Percentiles rank a stretch among this genome's conserved stretches.
Conservation (phyloP, 768 basidiomycete species). For the Xerocomellus chrysenteron region DNA sequence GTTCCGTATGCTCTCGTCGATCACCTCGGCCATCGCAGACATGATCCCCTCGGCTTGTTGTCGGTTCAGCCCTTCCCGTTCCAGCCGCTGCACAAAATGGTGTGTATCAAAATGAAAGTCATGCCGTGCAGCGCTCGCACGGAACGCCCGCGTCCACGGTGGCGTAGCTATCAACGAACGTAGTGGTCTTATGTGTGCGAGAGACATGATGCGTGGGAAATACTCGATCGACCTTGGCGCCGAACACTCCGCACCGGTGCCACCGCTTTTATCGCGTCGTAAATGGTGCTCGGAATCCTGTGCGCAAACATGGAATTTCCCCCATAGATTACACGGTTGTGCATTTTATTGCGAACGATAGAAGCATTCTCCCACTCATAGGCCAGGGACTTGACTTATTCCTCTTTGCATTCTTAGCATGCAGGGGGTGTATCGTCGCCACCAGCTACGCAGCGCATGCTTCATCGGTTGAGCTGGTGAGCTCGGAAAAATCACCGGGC, state of each 20-base stretch:
- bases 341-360: background rate
- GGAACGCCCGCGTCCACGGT: slow-evolving; percentile 25
- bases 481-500: too few species aligned
- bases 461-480: too few species aligned
- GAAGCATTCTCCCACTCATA: too few species aligned
- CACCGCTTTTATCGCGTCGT: too few species aligned
- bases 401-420: too few species aligned
- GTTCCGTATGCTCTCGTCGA: slow-evolving; percentile 94
- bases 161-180: background rate
- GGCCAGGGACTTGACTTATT: too few species aligned
- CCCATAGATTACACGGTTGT: too few species aligned
- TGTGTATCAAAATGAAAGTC: slow-evolving; percentile 95
- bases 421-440: too few species aligned
- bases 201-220: slow-evolving; percentile 26
- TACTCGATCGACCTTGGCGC: too few species aligned
- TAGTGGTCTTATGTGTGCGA: slow-evolving; percentile 1
- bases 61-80: slow-evolving; percentile 84
- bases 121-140: slow-evolving; percentile 25
- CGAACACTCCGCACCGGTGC: too few species aligned
- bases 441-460: too few species aligned
- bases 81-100: slow-evolving; percentile 88
- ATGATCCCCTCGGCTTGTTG: slow-evolving; percentile 97
- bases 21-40: slow-evolving; percentile 94
- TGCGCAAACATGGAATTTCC: background rate
- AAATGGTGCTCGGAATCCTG: too few species aligned